These are phyloP conservation scores for Rhododendron griersonianum DNA, from an alignment of 148 eudicot species.

Conservation along the genomic window DNA sequence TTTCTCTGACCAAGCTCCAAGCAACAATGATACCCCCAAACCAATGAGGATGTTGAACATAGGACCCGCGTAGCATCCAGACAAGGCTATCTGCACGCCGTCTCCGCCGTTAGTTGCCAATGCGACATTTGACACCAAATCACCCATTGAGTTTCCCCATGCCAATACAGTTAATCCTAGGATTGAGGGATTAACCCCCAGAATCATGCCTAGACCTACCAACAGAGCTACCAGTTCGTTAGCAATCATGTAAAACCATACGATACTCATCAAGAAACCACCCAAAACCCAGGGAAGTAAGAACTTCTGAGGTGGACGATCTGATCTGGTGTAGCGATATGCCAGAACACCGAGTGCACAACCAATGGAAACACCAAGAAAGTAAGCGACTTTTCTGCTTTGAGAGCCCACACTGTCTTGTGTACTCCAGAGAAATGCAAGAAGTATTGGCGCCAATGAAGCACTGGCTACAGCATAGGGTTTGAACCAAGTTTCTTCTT, in stretches of 20 bases:
- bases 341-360: not conserved
- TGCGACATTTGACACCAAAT: constrained; percentile 76
- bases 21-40: constrained; percentile 69
- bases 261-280: constrained; percentile 89
- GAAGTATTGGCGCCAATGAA: constrained; percentile 65
- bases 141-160: constrained; percentile 99
- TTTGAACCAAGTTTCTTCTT: constrained; percentile 84
- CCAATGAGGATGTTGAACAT: constrained; percentile 96
- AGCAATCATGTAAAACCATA: constrained; percentile 95
- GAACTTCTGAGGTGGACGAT: constrained; percentile 69
- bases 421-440: constrained; percentile 57
- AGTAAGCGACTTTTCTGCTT: constrained; percentile 8
- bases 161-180: constrained; percentile 94
- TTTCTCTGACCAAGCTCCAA: constrained; percentile 70
- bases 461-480: constrained; percentile 77
- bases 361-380: not conserved
- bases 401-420: constrained; percentile 36
- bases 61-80: constrained; percentile 97
- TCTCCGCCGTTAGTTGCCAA: constrained; percentile 83
- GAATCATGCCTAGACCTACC: constrained; percentile 64
- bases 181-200: constrained; percentile 78
- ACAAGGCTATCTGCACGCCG: constrained; percentile 86
- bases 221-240: constrained; percentile 84
- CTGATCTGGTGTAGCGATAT: constrained; percentile 35
- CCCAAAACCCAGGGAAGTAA: constrained; percentile 77